Evolutionary conservation across 306 rosid genomes (phyloP).

Genomic region (Cicer bijugum): DNA sequence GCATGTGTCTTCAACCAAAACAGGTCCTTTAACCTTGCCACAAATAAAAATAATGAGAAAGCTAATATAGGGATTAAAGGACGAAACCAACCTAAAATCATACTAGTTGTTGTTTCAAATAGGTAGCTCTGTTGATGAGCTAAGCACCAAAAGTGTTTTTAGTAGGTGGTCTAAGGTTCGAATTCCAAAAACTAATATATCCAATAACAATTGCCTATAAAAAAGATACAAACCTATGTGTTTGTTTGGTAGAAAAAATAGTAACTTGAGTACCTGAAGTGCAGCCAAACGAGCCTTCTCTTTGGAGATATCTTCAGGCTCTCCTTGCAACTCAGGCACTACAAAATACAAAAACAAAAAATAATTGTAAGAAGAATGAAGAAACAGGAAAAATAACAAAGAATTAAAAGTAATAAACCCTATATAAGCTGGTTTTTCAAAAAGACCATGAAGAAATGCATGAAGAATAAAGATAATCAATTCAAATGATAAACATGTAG

Average conservation of each 20-base stretch:
- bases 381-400: background rate
- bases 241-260: background rate
- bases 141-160: background rate
- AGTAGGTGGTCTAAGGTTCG: background rate
- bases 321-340: slow-evolving; percentile 99
- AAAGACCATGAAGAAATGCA: background rate
- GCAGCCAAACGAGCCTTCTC: slow-evolving; percentile 96
- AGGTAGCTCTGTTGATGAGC: background rate
- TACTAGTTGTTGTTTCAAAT: background rate
- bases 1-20: slow-evolving; percentile 94
- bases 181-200: background rate
- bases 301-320: slow-evolving; percentile 93
- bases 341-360: background rate
- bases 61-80: background rate
- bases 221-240: slow-evolving; percentile 10
- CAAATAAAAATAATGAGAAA: slow-evolving; percentile 14
- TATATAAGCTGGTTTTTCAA: background rate
- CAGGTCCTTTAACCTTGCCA: slow-evolving; percentile 89
- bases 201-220: background rate
- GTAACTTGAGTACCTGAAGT: slow-evolving; percentile 60
- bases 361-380: slow-evolving; percentile 20
- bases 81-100: slow-evolving; percentile 27
- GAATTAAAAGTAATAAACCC: background rate
- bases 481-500: background rate
- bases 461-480: background rate